Evolutionary conservation across 805 yeast species (phyloP).

Genomic region (Lipomyces japonicus): DNA sequence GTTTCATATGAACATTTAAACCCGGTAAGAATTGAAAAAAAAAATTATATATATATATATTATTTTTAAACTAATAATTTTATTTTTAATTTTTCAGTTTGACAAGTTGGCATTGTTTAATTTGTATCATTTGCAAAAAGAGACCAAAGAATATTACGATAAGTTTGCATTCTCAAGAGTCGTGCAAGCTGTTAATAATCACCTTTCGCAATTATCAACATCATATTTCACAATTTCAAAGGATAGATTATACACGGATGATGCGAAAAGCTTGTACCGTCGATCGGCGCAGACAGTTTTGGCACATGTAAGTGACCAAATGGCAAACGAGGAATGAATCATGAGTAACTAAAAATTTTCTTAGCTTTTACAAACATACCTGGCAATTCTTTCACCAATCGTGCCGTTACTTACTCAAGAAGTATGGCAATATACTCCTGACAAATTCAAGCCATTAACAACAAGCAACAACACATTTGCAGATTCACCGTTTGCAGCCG

Average conservation of each 20-base stretch:
- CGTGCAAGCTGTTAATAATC: constrained; percentile 62
- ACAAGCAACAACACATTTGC: constrained; percentile 7
- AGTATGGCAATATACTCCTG: constrained; percentile 64
- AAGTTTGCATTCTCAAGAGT: constrained; percentile 57
- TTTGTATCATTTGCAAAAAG: constrained; percentile 46
- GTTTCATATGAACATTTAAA: constrained; percentile 37
- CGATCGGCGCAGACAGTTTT: constrained; percentile 65
- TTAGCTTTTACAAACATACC: constrained; percentile 58
- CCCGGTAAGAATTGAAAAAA: constrained; percentile 27
- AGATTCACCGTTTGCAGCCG: constrained; percentile 48
- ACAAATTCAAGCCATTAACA: constrained; percentile 29
- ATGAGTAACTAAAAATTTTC: constrained; percentile 15
- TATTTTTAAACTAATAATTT: constrained; percentile 48
- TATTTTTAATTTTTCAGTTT: constrained; percentile 48
- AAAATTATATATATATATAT: neutral
- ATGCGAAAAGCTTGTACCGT: constrained; percentile 46
- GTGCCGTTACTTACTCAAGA: constrained; percentile 84
- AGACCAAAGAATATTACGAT: constrained; percentile 47
- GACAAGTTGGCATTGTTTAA: constrained; percentile 48
- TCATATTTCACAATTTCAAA: constrained; percentile 82
- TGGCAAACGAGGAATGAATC: neutral
- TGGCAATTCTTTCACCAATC: constrained; percentile 72
- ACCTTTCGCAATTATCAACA: constrained; percentile 72
- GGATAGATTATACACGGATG: constrained; percentile 78
- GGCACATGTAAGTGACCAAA: constrained; percentile 26